Base-by-base conservation (phyloP, 2,329 filamentous ascomycete genomes). In the Penicillium sp. region DNA sequence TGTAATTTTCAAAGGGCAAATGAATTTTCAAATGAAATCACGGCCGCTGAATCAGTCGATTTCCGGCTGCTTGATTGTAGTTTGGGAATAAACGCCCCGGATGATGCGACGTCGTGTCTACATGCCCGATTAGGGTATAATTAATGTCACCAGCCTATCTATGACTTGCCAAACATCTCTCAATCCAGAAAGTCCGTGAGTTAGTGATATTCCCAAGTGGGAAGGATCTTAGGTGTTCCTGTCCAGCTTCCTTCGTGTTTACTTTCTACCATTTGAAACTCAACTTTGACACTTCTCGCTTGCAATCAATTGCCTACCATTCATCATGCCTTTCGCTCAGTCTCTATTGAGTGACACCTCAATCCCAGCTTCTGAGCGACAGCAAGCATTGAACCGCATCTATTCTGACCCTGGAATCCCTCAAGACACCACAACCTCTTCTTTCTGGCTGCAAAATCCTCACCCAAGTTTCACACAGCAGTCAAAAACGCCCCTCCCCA, bases 371-470 rank as follows among this genome's bases (percentile, higher is more conserved):
- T 9, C 37, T 18, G 43, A 43, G n/a, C 44, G 51, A 8, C 52
- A 57, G 37, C 27, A 45, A 28, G 57, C 57, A 20, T 35, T 59
- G 10, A 16, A 53, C 16, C 51, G 57, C 15, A 45, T 45, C 6
- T 41, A 47, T 31, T 30, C 45, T 15, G 62, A 66, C 30, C 64
- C 64, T 15, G 59, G 59, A 12, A 45, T 65, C 5, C 66, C 67
- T 1, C 51, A 54, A 3, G 33, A 51, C 0, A 58, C 63, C 25
- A 64, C 66, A 2, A 67, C 64, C 1, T 14, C 49, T 5, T 57
- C 66, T 3, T 62, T 59, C 35, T 66, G 62, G 62, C 61, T 65
- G 44, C 48, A 52, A n/a, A 44, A 52, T 11, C 51, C 54, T 3
- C 61, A 63, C 42, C 32, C 50, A 7, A 52, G 65, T 12, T 56